phyloP scores from a whole-genome alignment of 805 yeast genomes.

The Ogataea neopini region DNA sequence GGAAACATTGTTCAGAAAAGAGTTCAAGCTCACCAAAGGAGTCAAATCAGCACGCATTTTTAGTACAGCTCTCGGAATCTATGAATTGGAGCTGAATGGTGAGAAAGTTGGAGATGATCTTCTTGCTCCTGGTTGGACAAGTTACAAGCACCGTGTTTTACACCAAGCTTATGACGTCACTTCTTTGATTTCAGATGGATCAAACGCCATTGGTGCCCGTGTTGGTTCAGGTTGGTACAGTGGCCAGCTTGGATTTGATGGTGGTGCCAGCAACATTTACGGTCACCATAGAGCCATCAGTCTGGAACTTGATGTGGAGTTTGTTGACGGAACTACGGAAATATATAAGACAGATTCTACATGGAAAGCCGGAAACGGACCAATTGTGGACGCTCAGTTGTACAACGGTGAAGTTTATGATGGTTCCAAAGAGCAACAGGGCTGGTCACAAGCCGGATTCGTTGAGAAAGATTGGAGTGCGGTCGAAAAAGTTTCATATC shows the following conservation, averaged over 20 bases:
- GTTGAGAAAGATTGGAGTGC: slow-evolving; percentile 11
- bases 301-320: slow-evolving; percentile 20
- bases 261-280: slow-evolving; percentile 25
- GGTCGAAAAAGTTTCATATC: slow-evolving; percentile 10
- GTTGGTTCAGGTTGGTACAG: slow-evolving; percentile 32
- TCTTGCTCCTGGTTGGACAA: slow-evolving; percentile 32
- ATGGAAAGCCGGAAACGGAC: slow-evolving; percentile 25
- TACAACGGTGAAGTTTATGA: slow-evolving; percentile 32
- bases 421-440: slow-evolving; percentile 20
- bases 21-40: slow-evolving; percentile 2
- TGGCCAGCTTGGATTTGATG: slow-evolving; percentile 29
- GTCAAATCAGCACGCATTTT: slow-evolving; percentile 16
- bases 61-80: slow-evolving; percentile 28
- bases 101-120: slow-evolving; percentile 19
- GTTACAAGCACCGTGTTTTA: slow-evolving; percentile 24
- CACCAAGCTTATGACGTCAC: slow-evolving; percentile 27
- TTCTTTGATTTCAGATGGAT: slow-evolving; percentile 8
- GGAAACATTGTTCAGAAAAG: slow-evolving; percentile 14
- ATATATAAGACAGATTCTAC: slow-evolving; percentile 20
- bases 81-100: slow-evolving; percentile 29
- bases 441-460: slow-evolving; percentile 18
- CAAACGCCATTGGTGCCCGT: slow-evolving; percentile 23
- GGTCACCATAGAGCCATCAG: slow-evolving; percentile 24
- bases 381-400: slow-evolving; percentile 23
- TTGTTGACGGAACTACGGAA: slow-evolving; percentile 17